Conservation (phyloP, 2,329 filamentous ascomycete species). For the Colletotrichum endophyticum region DNA sequence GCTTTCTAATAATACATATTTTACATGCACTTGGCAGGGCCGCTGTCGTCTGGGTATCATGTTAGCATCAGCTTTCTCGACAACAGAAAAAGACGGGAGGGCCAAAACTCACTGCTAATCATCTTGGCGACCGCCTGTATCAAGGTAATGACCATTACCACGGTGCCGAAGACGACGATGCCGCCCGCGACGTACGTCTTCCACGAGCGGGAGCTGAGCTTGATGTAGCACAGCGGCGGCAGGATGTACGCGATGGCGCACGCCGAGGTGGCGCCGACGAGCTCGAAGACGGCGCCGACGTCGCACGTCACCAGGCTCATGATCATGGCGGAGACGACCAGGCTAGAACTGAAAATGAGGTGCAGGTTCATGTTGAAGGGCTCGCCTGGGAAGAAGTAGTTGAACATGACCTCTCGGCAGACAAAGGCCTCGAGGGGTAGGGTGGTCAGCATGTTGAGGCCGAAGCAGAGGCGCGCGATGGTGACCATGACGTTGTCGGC, state of each 20-base stretch:
- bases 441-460: conserved; percentile 98
- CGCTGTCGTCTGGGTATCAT: not conserved
- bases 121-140: conserved; percentile 76
- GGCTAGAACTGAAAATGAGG: conserved; percentile 80
- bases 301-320: conserved; percentile 90
- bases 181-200: conserved; percentile 74
- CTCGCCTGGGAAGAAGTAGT: conserved; percentile 73
- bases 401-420: conserved; percentile 94
- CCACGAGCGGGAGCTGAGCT: conserved; percentile 79
- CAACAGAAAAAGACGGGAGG: not conserved
- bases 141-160: conserved; percentile 83
- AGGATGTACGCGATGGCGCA: conserved; percentile 95
- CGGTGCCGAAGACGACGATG: conserved; percentile 77
- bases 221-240: conserved; percentile 93
- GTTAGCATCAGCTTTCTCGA: not conserved
- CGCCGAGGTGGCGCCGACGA: conserved; percentile 94
- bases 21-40: conserved; percentile 18
- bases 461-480: conserved; percentile 91
- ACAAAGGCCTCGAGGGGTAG: conserved; percentile 97
- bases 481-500: conserved; percentile 92
- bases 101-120: conserved; percentile 45
- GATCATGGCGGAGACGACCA: conserved; percentile 80
- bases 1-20: not conserved
- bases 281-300: conserved; percentile 90
- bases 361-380: conserved; percentile 86